Base-by-base conservation (phyloP, 257 asterid species). In the Solanum sparsipilum region DNA sequence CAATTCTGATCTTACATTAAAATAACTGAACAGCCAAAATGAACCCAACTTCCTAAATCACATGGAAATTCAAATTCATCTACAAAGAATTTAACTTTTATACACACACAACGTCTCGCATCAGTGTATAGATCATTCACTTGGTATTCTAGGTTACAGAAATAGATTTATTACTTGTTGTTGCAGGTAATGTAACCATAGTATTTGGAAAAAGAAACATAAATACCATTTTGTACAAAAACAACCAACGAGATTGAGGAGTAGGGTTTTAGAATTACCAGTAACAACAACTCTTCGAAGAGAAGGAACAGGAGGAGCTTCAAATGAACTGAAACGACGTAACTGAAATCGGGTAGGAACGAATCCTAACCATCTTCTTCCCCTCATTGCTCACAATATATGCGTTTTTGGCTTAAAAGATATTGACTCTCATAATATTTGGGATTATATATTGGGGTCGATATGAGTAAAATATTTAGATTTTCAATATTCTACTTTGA, bases 281-380 rank as follows among this genome's bases (percentile, higher is more conserved):
- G 98, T 96, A 75, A 94, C 94, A 76, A 95, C 98, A 89, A 95
- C 99, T 92, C 99, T 92, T 32, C 96, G 98, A 60, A 86, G 87
- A 78, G 91, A 87, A 32, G 87, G 65, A 72, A 63, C 73, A 23
- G 98, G 96, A n/a, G 98, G 98, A 74, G 94, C 98, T 86, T 87
- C 92, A 85, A 94, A 93, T 60, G 98, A 92, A 90, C 88, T 89
- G 87, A 88, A 87, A 34, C 95, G 94, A 56, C 88, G 88, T 85
- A 89, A 79, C 74, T 83, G 93, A 84, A 89, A 31, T 87, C 88
- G 16, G 16, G 93, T 86, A 70, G 87, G 48, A 65, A 91, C 52
- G 29, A 91, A 56, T 86, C 91, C 89, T 36, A 84, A 85, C 78
- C 92, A 87, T 56, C 60, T 87, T 58, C 79, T 88, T 87, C 90